These are phyloP conservation scores for Penicillium angulare DNA, from an alignment of 495 filamentous ascomycete genomes.

Conservation along the genomic window DNA sequence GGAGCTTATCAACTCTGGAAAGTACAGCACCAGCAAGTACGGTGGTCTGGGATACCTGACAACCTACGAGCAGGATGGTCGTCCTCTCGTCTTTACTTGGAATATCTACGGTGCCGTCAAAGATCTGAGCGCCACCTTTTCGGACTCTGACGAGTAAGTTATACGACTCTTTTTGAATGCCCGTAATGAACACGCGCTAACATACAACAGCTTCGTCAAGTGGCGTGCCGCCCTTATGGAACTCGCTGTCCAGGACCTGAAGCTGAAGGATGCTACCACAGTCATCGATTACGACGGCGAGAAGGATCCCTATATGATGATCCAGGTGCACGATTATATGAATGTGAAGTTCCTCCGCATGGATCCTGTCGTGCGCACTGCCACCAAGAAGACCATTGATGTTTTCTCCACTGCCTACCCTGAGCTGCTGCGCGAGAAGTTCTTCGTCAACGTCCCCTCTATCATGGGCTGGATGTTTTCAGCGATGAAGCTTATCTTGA, in stretches of 20 bases:
- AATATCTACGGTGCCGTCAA: slow-evolving; percentile 85
- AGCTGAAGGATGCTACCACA: slow-evolving; percentile 60
- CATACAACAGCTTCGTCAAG: slow-evolving; percentile 62
- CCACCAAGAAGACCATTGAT: slow-evolving; percentile 74
- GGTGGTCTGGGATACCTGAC: slow-evolving; percentile 55
- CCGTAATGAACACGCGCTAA: background rate
- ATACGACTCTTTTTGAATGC: background rate
- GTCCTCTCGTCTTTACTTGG: slow-evolving; percentile 63
- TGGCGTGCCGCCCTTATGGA: slow-evolving; percentile 91
- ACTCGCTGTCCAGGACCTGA: slow-evolving; percentile 66
- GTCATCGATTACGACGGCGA: slow-evolving; percentile 70
- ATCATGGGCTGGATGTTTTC: slow-evolving; percentile 86
- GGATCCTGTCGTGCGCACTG: slow-evolving; percentile 64
- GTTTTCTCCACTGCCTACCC: slow-evolving; percentile 78
- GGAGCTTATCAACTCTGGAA: slow-evolving; percentile 37
- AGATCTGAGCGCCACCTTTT: slow-evolving; percentile 69
- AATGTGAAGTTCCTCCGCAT: slow-evolving; percentile 76
- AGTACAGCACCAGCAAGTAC: slow-evolving; percentile 51
- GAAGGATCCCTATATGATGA: slow-evolving; percentile 77
- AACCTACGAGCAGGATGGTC: slow-evolving; percentile 42
- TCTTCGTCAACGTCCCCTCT: slow-evolving; percentile 86
- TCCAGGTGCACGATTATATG: slow-evolving; percentile 89
- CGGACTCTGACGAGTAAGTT: slow-evolving; percentile 70
- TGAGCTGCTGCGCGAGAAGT: slow-evolving; percentile 83
- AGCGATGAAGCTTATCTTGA: slow-evolving; percentile 75